These are phyloP conservation scores for Podila verticillata DNA, from an alignment of 192 early-diverging fungal genomes.

Conservation along the genomic window DNA sequence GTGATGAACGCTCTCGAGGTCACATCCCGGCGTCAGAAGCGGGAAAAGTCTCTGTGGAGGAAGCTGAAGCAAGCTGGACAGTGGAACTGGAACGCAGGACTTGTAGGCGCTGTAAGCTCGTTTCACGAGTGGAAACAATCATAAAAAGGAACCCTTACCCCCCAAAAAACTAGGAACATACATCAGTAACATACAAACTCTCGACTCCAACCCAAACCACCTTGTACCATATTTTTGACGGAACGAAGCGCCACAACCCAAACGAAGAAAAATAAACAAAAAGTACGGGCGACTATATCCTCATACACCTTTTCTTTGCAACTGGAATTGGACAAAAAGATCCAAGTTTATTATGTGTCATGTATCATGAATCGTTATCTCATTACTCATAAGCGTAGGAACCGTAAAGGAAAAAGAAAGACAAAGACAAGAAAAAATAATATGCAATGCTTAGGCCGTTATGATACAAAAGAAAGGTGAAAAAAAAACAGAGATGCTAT, in stretches of 20 bases:
- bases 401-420: neutral
- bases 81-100: constrained; percentile 48
- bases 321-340: no score
- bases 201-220: neutral
- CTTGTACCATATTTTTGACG: neutral
- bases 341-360: no score
- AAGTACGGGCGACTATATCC: neutral
- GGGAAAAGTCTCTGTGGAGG: constrained; percentile 38
- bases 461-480: neutral
- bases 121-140: constrained; percentile 50
- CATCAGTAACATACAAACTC: neutral
- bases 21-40: constrained; percentile 35
- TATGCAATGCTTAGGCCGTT: neutral
- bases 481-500: neutral
- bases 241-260: neutral
- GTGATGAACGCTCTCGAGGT: constrained; percentile 46
- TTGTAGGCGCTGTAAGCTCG: constrained; percentile 27
- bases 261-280: neutral
- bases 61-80: constrained; percentile 43
- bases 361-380: neutral
- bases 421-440: constrained; percentile 2
- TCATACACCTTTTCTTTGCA: no score
- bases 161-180: neutral
- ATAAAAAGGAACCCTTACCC: constrained; percentile 5
- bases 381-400: no score